phyloP scores from a whole-genome alignment of 1,284 basidiomycete genomes.

The Tilletia setariae region DNA sequence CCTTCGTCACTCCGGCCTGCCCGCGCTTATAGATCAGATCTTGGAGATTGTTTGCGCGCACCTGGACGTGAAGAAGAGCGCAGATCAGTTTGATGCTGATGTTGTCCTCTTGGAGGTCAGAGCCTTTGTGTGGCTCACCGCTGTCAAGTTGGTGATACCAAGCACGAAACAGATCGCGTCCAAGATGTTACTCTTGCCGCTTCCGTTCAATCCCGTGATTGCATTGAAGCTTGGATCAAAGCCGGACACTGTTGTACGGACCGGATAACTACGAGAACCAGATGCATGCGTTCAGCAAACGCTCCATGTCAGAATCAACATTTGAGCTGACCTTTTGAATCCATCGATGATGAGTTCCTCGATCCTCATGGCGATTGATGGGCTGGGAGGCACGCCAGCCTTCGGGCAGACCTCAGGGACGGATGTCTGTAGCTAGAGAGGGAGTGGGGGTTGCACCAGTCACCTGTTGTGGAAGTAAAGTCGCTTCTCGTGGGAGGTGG shows the following conservation, averaged over 20 bases:
- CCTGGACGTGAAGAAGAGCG: not conserved
- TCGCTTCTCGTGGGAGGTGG: not conserved
- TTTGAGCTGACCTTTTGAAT: conserved; percentile 55
- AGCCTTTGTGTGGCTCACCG: conserved; percentile 71
- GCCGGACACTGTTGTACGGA: conserved; percentile 86
- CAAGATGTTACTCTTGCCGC: conserved; percentile 61
- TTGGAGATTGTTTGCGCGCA: conserved; percentile 91
- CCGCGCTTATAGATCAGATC: conserved; percentile 98
- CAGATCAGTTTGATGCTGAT: conserved; percentile 85
- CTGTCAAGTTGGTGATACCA: conserved; percentile 51
- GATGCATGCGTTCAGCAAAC: not conserved
- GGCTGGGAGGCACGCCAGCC: not conserved
- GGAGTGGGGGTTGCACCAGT: not conserved
- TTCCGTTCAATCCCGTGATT: conserved; percentile 88
- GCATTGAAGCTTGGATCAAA: conserved; percentile 97
- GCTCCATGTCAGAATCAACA: not conserved
- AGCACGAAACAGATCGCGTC: conserved; percentile 54
- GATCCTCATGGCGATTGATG: conserved; percentile 49
- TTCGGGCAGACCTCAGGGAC: too few species aligned
- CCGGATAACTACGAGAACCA: conserved; percentile 65
- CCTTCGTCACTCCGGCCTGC: conserved; percentile 93
- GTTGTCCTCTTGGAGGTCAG: conserved; percentile 84
- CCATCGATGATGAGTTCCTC: conserved; percentile 58
- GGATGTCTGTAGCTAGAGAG: not conserved
- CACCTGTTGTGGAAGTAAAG: not conserved